phyloP scores from a whole-genome alignment of 108 stramenopile genomes.

The Hondaea fermentalgiana region DNA sequence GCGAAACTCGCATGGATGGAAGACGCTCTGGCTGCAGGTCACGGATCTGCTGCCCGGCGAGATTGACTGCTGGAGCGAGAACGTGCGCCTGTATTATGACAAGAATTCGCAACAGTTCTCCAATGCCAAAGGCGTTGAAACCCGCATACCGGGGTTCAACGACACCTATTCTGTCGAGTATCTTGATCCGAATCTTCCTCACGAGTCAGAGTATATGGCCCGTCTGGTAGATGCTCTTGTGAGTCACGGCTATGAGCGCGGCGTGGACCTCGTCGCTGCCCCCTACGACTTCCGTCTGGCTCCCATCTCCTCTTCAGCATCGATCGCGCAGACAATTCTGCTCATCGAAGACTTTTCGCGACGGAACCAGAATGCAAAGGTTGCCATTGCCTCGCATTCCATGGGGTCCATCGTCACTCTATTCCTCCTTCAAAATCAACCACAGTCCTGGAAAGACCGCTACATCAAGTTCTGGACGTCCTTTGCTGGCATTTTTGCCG shows the following conservation, averaged over 20 bases:
- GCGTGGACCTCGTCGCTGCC: background rate
- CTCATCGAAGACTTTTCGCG: background rate
- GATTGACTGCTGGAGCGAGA: constrained; percentile 18
- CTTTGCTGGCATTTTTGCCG: constrained; percentile 20
- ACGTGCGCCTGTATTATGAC: background rate
- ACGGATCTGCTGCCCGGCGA: constrained; percentile 1
- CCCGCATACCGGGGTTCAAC: background rate
- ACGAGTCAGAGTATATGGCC: background rate
- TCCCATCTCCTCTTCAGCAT: background rate
- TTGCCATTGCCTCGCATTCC: background rate
- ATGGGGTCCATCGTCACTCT: constrained; percentile 21
- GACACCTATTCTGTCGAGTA: background rate
- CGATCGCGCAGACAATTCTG: background rate
- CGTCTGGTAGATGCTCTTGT: background rate
- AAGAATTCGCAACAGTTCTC: background rate
- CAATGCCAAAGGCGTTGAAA: constrained; percentile 8
- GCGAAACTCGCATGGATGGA: background rate
- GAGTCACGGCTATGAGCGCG: background rate
- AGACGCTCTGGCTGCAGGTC: constrained; percentile 13
- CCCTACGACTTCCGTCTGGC: constrained; percentile 15
- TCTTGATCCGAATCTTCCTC: background rate
- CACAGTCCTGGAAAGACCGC: constrained; percentile 24
- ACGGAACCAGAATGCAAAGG: background rate
- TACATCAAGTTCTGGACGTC: constrained; percentile 25
- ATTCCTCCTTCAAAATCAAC: constrained; percentile 12